Evolutionary conservation across 352 stramenopile species (phyloP).

Genomic region (Thalassiosira sp.): DNA sequence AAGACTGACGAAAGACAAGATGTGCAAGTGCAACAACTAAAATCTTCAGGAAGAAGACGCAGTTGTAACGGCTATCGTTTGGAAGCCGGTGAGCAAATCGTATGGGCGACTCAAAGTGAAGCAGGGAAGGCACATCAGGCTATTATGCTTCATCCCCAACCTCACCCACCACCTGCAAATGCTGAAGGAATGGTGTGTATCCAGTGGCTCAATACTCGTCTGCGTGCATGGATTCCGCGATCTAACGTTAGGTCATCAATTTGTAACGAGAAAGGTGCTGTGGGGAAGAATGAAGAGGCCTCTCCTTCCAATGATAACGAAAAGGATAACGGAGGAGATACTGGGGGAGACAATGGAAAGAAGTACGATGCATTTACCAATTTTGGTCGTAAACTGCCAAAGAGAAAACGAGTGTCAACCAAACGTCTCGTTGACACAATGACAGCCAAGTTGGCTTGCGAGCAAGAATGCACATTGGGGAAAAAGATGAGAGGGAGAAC

Average conservation of each 20-base stretch:
- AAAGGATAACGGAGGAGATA: not conserved
- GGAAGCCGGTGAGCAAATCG: not conserved
- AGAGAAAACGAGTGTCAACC: slow-evolving; percentile 4
- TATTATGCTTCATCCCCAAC: not conserved
- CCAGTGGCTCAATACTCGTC: not conserved
- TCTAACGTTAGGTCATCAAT: not conserved
- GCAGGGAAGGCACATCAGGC: not conserved
- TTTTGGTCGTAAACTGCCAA: not conserved
- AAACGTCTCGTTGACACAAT: not conserved
- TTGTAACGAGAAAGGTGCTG: not conserved
- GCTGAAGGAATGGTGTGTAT: not conserved
- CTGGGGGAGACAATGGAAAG: not conserved
- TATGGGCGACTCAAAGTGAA: slow-evolving; percentile 3
- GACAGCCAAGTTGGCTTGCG: not conserved
- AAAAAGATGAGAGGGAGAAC: not conserved
- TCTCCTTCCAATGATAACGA: not conserved
- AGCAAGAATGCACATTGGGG: not conserved
- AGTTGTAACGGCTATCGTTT: not conserved
- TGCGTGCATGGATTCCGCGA: not conserved
- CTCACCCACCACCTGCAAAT: not conserved
- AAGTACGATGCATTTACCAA: not conserved
- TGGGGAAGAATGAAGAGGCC: not conserved
- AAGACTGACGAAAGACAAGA: not conserved
- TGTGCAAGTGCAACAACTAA: not conserved
- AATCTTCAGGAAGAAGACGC: not conserved